A percentile compares a stretch with the other conserved stretches of the same genome.
Conservation (phyloP, 2,329 filamentous ascomycete genomes). For the Colletotrichum sidae region DNA sequence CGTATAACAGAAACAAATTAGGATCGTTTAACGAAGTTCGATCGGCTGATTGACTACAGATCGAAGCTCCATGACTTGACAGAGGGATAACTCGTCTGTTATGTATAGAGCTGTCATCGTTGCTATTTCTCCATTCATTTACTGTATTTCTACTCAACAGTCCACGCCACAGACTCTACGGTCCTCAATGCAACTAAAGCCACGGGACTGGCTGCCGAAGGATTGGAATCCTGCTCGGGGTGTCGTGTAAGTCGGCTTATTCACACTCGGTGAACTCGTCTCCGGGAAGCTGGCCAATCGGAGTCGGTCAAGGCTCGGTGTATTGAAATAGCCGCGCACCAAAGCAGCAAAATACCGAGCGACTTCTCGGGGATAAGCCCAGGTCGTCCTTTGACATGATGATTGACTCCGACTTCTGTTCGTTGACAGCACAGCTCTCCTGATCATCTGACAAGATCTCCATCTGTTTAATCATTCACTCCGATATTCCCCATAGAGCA, state of each 20-base stretch:
- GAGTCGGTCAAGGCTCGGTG: not conserved
- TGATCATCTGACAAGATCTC: slow-evolving; percentile 26
- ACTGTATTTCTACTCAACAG: too few species aligned
- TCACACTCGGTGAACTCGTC: slow-evolving; percentile 6
- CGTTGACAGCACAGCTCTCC: slow-evolving; percentile 8
- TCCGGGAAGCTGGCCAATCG: not conserved
- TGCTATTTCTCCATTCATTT: too few species aligned
- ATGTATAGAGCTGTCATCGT: too few species aligned
- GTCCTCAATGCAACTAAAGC: not conserved
- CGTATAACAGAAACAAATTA: too few species aligned
- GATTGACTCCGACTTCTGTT: not conserved
- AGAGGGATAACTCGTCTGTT: too few species aligned
- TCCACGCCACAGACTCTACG: too few species aligned
- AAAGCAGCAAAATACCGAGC: slow-evolving; percentile 5
- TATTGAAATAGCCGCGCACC: slow-evolving; percentile 10
- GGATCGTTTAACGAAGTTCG: too few species aligned
- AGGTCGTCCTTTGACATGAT: not conserved
- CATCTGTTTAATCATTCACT: not conserved
- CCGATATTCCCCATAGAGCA: too few species aligned
- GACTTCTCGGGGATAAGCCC: slow-evolving; percentile 26
- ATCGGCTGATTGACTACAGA: too few species aligned
- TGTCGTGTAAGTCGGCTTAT: slow-evolving; percentile 29
- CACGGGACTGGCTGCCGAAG: not conserved
- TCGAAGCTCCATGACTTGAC: too few species aligned
- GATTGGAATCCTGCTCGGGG: slow-evolving; percentile 12